phyloP scores from a whole-genome alignment of 805 yeast genomes.

The Tetrapisispora pingtungensis region DNA sequence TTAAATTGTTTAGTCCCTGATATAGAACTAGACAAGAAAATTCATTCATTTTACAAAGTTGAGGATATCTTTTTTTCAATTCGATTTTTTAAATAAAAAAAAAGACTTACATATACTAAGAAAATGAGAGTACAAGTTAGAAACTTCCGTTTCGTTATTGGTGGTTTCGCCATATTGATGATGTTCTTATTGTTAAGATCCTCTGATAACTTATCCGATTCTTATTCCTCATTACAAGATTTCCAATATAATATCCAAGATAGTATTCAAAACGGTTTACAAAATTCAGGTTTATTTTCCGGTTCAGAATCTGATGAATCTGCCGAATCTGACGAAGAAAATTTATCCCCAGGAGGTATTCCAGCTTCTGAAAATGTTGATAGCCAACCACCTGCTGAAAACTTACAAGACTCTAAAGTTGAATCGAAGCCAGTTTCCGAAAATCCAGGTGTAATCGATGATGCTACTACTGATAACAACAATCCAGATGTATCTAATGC shows the following conservation, averaged over 20 bases:
- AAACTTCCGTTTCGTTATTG: conserved; percentile 43
- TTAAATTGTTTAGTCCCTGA: no score
- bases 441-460: conserved; percentile 20
- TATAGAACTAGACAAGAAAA: no score
- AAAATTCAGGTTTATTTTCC: not conserved
- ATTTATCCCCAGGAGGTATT: not conserved
- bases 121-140: conserved; percentile 7
- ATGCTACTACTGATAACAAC: conserved; percentile 11
- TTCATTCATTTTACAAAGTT: not conserved
- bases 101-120: not conserved
- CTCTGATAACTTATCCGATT: conserved; percentile 19
- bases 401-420: not conserved
- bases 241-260: conserved; percentile 1
- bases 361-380: not conserved
- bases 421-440: conserved; percentile 14
- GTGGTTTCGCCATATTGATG: conserved; percentile 41
- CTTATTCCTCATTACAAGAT: conserved; percentile 1
- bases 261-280: not conserved
- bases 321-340: not conserved
- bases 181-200: conserved; percentile 41
- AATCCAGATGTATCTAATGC: conserved; percentile 21
- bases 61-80: not conserved
- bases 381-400: conserved; percentile 10
- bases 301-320: no score
- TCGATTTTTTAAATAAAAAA: not conserved